Evolutionary conservation across 2,329 filamentous ascomycete genomes (phyloP), one percentile per base, ranked within the genome.

Genomic region (Triangularia setosa): DNA sequence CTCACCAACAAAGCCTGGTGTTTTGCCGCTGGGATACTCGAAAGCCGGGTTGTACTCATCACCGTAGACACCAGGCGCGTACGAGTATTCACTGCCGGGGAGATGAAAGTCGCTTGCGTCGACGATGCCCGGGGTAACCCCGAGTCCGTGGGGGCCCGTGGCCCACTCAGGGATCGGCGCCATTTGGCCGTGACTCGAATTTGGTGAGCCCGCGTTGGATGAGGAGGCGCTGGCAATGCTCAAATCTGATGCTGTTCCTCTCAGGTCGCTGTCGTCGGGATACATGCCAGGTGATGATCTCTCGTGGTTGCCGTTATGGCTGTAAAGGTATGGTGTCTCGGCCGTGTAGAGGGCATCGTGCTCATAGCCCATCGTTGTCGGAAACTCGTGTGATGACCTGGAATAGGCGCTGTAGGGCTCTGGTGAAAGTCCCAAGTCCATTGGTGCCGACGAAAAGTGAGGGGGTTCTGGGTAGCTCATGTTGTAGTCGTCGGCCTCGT

Each of bases 121-220:
- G 59, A 90, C 84, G 67, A 92, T 90, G 72, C 81, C 79, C 28
- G 88, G 88, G 69, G 83, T 85, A 62, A 90, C 79, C 59, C 83
- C 84, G 35, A 90, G 78, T 61, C 83, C 83, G 60, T 84, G 77
- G 65, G 79, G 74, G 65, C 80, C 75, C 9, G 68, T 76, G 68
- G 81, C 75, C 85, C 87, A 90, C 65, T 87, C 84, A 55, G 86
- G 80, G 59, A 85, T 81, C 70, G 80, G 79, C 66, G 84, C 84
- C 68, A 83, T 76, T 69, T 84, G 84, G 63, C 83, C 82, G 71
- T 84, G 82, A 67, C 84, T 83, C 1, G 87, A 88, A 71, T 87
- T 85, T 25, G 88, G 88, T 23, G 88, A 91, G 63, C 87, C 87
- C 67, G 88, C 84, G 61, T 85, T 86, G 8, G 88, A 90, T 1